Conservation (phyloP, 140 eudicot genomes). For the Cichorium intybus region DNA sequence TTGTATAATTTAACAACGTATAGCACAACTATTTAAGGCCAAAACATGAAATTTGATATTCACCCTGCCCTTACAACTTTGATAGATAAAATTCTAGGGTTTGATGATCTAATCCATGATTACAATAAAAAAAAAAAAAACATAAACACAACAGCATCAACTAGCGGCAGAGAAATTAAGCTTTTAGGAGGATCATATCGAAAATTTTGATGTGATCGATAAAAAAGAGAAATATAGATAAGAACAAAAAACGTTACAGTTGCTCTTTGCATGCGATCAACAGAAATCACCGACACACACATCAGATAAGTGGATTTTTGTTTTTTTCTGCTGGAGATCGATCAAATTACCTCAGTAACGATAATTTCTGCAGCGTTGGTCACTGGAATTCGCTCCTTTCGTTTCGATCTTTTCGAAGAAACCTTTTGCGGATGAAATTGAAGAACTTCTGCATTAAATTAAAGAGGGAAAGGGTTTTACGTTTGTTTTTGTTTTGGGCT, state of each 20-base stretch:
- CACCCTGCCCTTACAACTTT: neutral
- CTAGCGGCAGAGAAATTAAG: constrained; percentile 1
- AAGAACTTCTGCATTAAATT: constrained; percentile 9
- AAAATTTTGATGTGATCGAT: neutral
- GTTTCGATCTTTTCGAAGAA: neutral
- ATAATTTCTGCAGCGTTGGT: neutral
- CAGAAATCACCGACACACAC: constrained; percentile 19
- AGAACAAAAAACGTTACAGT: constrained; percentile 11
- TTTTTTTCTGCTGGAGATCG: neutral
- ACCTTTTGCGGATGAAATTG: neutral
- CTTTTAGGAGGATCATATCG: constrained; percentile 9
- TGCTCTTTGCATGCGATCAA: constrained; percentile 33
- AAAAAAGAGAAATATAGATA: neutral
- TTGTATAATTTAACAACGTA: neutral
- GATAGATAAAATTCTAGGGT: constrained; percentile 27
- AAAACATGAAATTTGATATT: neutral
- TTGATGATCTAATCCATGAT: constrained; percentile 18
- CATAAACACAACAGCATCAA: constrained; percentile 3
- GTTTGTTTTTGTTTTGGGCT: constrained; percentile 14
- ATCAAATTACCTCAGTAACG: constrained; percentile 19
- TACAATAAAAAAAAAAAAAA: constrained; percentile 4
- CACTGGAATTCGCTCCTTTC: neutral
- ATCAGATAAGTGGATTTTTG: neutral
- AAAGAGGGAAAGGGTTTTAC: constrained; percentile 36
- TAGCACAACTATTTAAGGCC: neutral